Percentiles rank a stretch among this genome's conserved stretches.
Evolutionary conservation across 768 basidiomycete species (phyloP).

Genomic region (Suillus cothurnatus): DNA sequence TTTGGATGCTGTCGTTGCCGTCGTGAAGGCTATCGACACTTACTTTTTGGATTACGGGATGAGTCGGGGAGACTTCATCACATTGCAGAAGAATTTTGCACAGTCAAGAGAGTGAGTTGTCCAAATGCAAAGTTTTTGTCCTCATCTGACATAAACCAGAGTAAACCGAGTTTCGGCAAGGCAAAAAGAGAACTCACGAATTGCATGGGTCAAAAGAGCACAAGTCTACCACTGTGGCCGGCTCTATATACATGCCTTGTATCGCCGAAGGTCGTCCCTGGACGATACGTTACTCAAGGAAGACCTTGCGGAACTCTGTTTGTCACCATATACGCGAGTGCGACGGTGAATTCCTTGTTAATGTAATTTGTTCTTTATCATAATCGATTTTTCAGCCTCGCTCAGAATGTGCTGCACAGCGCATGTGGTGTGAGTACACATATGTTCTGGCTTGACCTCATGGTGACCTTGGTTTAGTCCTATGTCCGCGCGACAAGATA

Average conservation of each 20-base stretch:
- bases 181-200: constrained; percentile 76
- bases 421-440: constrained; percentile 57
- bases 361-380: background rate
- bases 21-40: constrained; percentile 74
- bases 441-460: background rate
- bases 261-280: constrained; percentile 71
- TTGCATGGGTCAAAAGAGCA: constrained; percentile 76
- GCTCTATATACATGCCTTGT: constrained; percentile 75
- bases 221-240: constrained; percentile 78
- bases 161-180: constrained; percentile 66
- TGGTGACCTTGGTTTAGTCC: constrained; percentile 44
- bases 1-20: constrained; percentile 79
- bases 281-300: constrained; percentile 65
- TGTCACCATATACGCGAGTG: constrained; percentile 80
- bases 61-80: constrained; percentile 56
- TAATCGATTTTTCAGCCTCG: constrained; percentile 48
- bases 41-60: constrained; percentile 75
- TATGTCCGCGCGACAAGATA: constrained; percentile 73
- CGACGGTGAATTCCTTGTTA: constrained; percentile 52
- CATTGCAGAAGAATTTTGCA: constrained; percentile 52
- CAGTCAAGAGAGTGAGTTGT: constrained; percentile 33
- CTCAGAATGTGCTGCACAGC: constrained; percentile 65
- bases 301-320: constrained; percentile 71
- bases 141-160: constrained; percentile 34
- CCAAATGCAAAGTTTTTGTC: background rate